Evolutionary conservation across 2,329 filamentous ascomycete species (phyloP), one percentile per base, ranked within the genome.

Genomic region (Fusarium hainanense): DNA sequence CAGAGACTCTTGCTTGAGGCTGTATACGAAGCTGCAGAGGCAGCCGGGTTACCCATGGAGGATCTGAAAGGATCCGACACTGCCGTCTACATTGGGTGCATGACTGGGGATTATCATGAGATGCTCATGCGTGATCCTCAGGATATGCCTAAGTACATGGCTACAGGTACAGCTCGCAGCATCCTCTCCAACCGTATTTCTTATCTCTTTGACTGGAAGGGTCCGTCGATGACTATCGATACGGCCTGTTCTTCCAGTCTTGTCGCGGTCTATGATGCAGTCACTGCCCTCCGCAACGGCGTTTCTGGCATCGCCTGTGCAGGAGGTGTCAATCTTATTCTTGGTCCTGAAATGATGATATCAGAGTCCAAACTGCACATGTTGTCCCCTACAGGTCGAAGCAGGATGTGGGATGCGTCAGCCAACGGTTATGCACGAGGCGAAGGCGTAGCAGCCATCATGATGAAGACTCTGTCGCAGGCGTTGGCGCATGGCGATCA

Each of bases 121-220:
- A 43, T 58, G 55, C 55, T 58, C 28, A 58, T 58, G 37, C 55
- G 55, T 34, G 55, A 58, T 10, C 55, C 55, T 6, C 40, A 58
- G 6, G 28, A 58, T 34, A 58, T 58, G 55, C 55, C 55, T 21
- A 58, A 58, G 47, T 58, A 58, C 23, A 58, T 58, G 55, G 55
- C 55, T 2, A 59, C 57, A 12, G 57, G 57, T 1, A 59, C 57
- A 5, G 51, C 50, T 3, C 27, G 57, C 4, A 56, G 50, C 20
- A 27, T 27, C 10, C 25, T 27, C 7, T 27, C 25, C 9, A 27
- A 27, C 25, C 25, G 25, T 2, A 27, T 27, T 10, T 27, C 25
- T 8, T 27, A 27, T 10, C 25, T 27, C 7, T 27, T 27, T 7
- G 25, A 27, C 25, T 27, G 25, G 25, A 27, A 27, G 25, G 25